Evolutionary conservation across 2,329 filamentous ascomycete species (phyloP).

Genomic region (Venturia effusa): DNA sequence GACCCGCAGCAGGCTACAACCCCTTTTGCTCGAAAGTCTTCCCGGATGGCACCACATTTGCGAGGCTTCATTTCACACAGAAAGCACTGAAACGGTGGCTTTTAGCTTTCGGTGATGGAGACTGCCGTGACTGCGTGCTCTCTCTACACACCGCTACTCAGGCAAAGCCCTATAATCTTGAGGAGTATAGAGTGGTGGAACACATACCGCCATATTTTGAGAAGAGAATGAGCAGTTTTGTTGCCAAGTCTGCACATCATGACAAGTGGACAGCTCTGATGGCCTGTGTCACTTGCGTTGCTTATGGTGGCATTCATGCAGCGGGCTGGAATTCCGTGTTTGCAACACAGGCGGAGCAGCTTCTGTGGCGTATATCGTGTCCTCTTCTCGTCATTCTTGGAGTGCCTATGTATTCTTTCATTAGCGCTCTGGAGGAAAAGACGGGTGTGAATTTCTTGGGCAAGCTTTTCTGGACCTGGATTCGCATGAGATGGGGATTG

Average conservation of each 20-base stretch:
- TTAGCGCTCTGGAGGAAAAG: not conserved
- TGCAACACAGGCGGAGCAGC: constrained; percentile 16
- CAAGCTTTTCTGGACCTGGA: too few species aligned
- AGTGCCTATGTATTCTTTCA: not conserved
- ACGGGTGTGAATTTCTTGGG: too few species aligned
- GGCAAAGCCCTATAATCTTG: too few species aligned
- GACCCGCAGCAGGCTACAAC: not conserved
- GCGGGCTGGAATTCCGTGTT: constrained; percentile 19
- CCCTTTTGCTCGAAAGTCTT: not conserved
- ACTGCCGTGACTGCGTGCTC: too few species aligned
- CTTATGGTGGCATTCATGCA: constrained; percentile 21
- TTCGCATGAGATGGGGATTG: too few species aligned
- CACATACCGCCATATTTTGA: not conserved
- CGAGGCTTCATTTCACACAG: not conserved
- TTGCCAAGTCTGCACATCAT: not conserved
- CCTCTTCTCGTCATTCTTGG: not conserved
- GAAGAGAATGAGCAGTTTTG: not conserved
- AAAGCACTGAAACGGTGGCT: not conserved
- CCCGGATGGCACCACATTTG: too few species aligned
- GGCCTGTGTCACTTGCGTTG: not conserved
- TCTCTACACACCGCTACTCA: too few species aligned
- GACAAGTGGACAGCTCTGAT: not conserved
- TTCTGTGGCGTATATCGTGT: constrained; percentile 16
- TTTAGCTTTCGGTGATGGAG: not conserved
- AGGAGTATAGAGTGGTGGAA: too few species aligned